Conservation (phyloP, 2,329 filamentous ascomycete genomes). For the Apiospora malaysiana region DNA sequence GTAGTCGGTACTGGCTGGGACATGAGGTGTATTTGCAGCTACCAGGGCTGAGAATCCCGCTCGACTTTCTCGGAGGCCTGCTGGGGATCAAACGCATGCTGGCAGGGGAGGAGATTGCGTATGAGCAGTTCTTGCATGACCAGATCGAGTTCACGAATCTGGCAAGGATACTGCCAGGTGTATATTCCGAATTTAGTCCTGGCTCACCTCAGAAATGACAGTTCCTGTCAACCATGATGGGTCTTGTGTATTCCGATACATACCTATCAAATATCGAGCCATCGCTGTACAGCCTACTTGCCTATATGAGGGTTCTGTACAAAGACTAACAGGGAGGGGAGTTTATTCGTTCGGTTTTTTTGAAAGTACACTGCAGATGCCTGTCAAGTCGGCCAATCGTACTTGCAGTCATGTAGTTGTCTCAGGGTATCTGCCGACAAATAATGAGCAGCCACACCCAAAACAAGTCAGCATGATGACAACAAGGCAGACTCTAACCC, state of each 20-base stretch:
- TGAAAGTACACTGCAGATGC: too few species aligned
- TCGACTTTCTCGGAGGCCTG: conserved; percentile 21
- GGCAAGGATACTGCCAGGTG: conserved; percentile 25
- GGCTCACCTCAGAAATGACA: background rate
- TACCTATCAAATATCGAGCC: background rate
- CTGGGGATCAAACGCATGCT: conserved; percentile 24
- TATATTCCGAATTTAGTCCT: conserved; percentile 21
- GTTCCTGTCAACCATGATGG: too few species aligned
- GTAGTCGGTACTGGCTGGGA: conserved; percentile 29
- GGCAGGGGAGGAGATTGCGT: conserved; percentile 25
- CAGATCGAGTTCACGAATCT: conserved; percentile 29
- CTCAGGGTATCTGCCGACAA: too few species aligned
- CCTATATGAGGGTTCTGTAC: too few species aligned
- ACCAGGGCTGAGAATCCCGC: conserved; percentile 19
- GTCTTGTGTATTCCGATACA: too few species aligned
- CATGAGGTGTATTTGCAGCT: conserved; percentile 25
- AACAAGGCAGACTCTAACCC: too few species aligned
- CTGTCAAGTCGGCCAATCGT: too few species aligned
- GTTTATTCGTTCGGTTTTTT: too few species aligned
- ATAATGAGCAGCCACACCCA: too few species aligned
- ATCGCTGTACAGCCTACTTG: background rate
- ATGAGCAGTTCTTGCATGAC: conserved; percentile 28
- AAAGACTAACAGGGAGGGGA: too few species aligned
- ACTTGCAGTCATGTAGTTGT: too few species aligned
- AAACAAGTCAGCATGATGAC: too few species aligned